phyloP scores from a whole-genome alignment of 768 basidiomycete genomes.

The Lanmaoa rubissima region DNA sequence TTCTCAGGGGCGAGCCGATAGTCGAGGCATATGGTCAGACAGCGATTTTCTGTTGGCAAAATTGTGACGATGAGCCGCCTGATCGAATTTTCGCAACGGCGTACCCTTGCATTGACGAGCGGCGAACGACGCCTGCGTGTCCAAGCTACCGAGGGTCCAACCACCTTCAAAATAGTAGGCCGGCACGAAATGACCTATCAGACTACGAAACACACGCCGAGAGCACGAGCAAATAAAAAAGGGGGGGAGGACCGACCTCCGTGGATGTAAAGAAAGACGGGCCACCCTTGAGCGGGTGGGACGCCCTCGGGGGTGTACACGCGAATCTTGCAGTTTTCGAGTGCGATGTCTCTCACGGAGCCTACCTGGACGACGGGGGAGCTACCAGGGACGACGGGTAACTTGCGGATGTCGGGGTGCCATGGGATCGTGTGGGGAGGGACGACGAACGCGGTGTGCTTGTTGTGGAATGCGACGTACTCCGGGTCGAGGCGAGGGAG shows the following conservation, averaged over 20 bases:
- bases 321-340: slow-evolving; percentile 54
- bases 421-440: slow-evolving; percentile 59
- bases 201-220: background rate
- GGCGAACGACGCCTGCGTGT: slow-evolving; percentile 57
- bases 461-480: slow-evolving; percentile 59
- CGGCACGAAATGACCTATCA: background rate
- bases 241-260: slow-evolving; percentile 45
- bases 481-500: slow-evolving; percentile 57
- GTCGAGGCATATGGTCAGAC: slow-evolving; percentile 64
- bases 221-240: too few relatives aligned
- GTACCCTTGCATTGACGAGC: slow-evolving; percentile 26
- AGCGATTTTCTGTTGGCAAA: slow-evolving; percentile 47
- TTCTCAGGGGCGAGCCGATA: slow-evolving; percentile 73
- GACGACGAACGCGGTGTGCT: slow-evolving; percentile 39
- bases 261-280: slow-evolving; percentile 69
- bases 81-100: background rate
- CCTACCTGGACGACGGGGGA: slow-evolving; percentile 58
- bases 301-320: slow-evolving; percentile 59
- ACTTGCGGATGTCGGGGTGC: slow-evolving; percentile 53
- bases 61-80: background rate
- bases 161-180: slow-evolving; percentile 45
- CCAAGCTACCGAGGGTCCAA: slow-evolving; percentile 69
- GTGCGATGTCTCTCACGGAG: slow-evolving; percentile 45
- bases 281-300: slow-evolving; percentile 57
- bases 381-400: slow-evolving; percentile 51